Percentiles rank a stretch among this genome's conserved stretches.
phyloP scores from a whole-genome alignment of 2,329 filamentous ascomycete species.

The Botrytis fabae region DNA sequence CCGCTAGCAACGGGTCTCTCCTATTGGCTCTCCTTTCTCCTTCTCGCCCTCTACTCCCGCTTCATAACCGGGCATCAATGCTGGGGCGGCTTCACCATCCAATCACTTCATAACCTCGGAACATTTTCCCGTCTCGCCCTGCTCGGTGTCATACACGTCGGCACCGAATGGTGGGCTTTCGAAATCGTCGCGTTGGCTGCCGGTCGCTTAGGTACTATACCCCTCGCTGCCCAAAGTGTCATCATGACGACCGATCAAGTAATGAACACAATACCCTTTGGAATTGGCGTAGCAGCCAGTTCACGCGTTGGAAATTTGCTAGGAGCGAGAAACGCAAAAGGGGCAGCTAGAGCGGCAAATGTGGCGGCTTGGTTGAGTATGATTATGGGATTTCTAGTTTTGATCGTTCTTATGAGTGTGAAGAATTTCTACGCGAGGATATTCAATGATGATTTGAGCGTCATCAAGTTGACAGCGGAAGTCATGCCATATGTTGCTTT shows the following conservation, averaged over 20 bases:
- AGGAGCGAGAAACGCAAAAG: constrained; percentile 63
- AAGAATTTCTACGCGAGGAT: constrained; percentile 73
- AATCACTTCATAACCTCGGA: constrained; percentile 64
- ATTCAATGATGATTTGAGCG: constrained; percentile 76
- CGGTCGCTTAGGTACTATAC: constrained; percentile 74
- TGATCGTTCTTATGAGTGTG: constrained; percentile 67
- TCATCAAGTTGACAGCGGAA: constrained; percentile 69
- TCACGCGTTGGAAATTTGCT: constrained; percentile 78
- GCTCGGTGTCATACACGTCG: constrained; percentile 78
- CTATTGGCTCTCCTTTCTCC: constrained; percentile 81
- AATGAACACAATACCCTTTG: constrained; percentile 79
- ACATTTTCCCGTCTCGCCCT: constrained; percentile 74
- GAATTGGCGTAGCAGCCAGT: constrained; percentile 78
- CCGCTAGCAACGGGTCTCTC: constrained; percentile 80
- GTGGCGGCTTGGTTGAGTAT: constrained; percentile 73
- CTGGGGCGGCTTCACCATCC: constrained; percentile 73
- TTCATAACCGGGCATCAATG: constrained; percentile 72
- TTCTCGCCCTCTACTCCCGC: constrained; percentile 71
- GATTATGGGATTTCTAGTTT: constrained; percentile 64
- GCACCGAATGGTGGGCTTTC: constrained; percentile 94
- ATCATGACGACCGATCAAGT: constrained; percentile 90
- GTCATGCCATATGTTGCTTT: constrained; percentile 85
- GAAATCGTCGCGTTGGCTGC: constrained; percentile 85
- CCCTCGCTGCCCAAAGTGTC: constrained; percentile 79
- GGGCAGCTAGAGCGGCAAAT: constrained; percentile 72